Conservation (phyloP, 225 moss, liverwort and hornwort genomes). For the Asterella californica region DNA sequence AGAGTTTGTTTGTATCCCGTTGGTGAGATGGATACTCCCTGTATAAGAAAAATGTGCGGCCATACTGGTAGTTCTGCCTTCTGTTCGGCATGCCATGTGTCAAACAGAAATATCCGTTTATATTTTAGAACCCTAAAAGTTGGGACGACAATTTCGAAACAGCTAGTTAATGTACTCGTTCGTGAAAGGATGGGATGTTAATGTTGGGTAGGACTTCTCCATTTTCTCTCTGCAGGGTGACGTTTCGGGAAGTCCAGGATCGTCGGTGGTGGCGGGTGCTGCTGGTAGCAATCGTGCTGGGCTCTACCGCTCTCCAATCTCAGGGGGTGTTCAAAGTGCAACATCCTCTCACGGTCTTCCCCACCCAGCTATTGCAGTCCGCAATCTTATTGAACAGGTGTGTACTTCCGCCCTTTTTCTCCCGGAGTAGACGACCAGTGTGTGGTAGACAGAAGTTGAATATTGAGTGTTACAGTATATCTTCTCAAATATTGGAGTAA, state of each 20-base stretch:
- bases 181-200: background rate
- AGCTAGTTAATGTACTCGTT: background rate
- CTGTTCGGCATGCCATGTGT: background rate
- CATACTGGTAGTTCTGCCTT: background rate
- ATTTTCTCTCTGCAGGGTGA: slow-evolving; percentile 25
- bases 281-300: slow-evolving; percentile 69
- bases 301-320: slow-evolving; percentile 89
- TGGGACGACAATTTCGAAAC: background rate
- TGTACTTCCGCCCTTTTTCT: background rate
- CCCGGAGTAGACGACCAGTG: background rate
- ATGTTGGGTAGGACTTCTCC: background rate
- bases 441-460: too few relatives aligned
- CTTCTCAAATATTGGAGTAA: background rate
- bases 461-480: too few relatives aligned
- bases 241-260: slow-evolving; percentile 24
- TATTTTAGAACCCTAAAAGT: slow-evolving; percentile 16
- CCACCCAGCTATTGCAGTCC: slow-evolving; percentile 84
- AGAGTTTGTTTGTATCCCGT: background rate
- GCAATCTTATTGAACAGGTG: slow-evolving; percentile 92
- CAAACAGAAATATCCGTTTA: background rate
- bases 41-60: background rate
- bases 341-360: slow-evolving; percentile 94
- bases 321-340: slow-evolving; percentile 95
- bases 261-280: slow-evolving; percentile 42
- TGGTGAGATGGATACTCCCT: background rate